Evolutionary conservation across 2,329 filamentous ascomycete species (phyloP), one percentile per base, ranked within the genome.

Genomic region (Geoglossum cookeanum): DNA sequence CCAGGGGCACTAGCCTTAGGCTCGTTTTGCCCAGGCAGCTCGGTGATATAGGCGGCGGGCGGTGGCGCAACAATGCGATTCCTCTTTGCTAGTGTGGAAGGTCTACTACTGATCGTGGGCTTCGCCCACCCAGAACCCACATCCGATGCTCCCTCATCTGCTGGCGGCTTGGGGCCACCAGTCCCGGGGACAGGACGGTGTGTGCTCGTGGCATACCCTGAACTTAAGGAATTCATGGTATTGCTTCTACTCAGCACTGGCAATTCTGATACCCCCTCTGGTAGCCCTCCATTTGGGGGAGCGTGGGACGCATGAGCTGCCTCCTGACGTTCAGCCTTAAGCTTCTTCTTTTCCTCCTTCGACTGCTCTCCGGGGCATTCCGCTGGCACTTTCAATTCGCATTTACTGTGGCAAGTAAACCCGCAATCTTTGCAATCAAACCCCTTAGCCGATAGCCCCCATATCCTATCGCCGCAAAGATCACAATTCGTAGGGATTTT

Each of bases 401-500:
- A 98, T 72, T 98, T 98, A 74, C 84, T 94, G 71, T 98, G 92
- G 67, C 92, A 98, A 1, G 90, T 96, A 71, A 96, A 98, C 37
- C 94, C 92, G 66, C 92, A 98, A 68, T 97, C 91, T 63, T 85
- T 81, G 66, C 92, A 98, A 68, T 94, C 90, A 66, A 95, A 94
- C 0, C 92, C 92, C 71, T 98, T 98, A 42, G 92, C 91, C 33
- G 88, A 94, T 45, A 98, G 70, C 0, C 92, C 92, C 92, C 92
- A 98, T 68, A 98, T 95, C 32, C 92, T 81, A 67, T 98, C 92
- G 17, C 90, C 90, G 64, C 92, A 98, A 11, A 96, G 77, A 69
- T 98, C 92, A 72, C 92, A 98, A 68, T 97, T 97, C 3, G 92
- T 98, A 0, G 94, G 94, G 60, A 98, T 95, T 69, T 97, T 97